Evolutionary conservation across 2,329 filamentous ascomycete genomes (phyloP).

Genomic region (Aspergillus flavus): DNA sequence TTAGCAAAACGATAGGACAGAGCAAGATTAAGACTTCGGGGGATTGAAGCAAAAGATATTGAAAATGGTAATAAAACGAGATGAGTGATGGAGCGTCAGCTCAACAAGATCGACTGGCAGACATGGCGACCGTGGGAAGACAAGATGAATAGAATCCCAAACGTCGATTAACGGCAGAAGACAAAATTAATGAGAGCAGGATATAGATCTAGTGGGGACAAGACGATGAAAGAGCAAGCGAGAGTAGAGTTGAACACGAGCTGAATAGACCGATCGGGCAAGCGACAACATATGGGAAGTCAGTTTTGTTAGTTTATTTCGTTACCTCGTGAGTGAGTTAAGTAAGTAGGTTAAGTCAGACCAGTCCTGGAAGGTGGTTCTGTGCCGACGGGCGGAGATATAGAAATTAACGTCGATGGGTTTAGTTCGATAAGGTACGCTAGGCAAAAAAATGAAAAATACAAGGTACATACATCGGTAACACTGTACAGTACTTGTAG

Average conservation of each 20-base stretch:
- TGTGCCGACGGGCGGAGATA: not conserved
- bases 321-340: not conserved
- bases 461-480: not conserved
- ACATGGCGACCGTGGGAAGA: conserved; percentile 4
- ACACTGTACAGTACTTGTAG: not conserved
- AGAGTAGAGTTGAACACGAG: not conserved
- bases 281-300: not conserved
- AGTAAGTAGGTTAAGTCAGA: not conserved
- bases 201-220: not conserved
- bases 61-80: not conserved
- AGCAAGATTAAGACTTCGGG: not conserved
- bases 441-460: too few relatives aligned
- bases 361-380: not conserved
- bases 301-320: not conserved
- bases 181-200: not conserved
- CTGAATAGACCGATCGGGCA: not conserved
- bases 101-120: conserved; percentile 1
- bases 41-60: not conserved
- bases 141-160: not conserved
- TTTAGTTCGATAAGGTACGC: not conserved
- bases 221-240: not conserved
- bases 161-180: not conserved
- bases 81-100: not conserved
- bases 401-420: not conserved
- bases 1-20: not conserved